Base-by-base conservation (phyloP, 331 rosid species). In the Arachis monticola region DNA sequence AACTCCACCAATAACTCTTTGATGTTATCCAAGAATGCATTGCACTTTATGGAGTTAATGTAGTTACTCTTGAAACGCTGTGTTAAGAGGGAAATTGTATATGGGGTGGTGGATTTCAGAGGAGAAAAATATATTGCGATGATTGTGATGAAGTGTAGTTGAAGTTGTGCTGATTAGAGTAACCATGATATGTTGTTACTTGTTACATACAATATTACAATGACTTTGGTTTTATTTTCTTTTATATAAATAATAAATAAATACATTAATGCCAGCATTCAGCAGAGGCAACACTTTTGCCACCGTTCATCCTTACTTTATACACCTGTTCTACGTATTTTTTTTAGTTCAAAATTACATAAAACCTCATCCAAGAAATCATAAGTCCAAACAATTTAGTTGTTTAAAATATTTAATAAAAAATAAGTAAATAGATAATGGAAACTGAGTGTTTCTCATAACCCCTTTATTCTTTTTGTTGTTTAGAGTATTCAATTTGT, bases 111-210 rank as follows among this genome's bases (percentile, higher is more conserved):
- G 79, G 84, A 74, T 80, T 82, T 92, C 9, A 70, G 55, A 60
- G 90, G 82, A 64, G 79, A 78, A 84, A 77, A 80, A 60, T 61
- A 55, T 35, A 56, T 22, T 55, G 64, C 79, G 85, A 42, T 69
- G 85, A 42, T 69, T 86, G 2, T 76, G 85, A 65, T 82, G 86
- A 69, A 85, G 81, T 10, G 86, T 81, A 71, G 80, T 64, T 40
- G 93, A 56, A 61, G 81, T 70, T 60, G 93, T 83, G 70, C 77
- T 81, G 60, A 87, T 85, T 11, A 88, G 71, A 56, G 92, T 81
- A 67, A 89, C 93, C 98, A 91, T 93, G 82, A 22, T 5, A 35
- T 10, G 27, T 53, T 8, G 35, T 17, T 17, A 17, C 22, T 17
- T 17, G 22, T 40, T 68, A 63, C 27, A 0, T 17, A 17, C 22